Evolutionary conservation across 495 filamentous ascomycete genomes (phyloP), one percentile per base, ranked within the genome.

Genomic region (Aspergillus incahuasiensis): DNA sequence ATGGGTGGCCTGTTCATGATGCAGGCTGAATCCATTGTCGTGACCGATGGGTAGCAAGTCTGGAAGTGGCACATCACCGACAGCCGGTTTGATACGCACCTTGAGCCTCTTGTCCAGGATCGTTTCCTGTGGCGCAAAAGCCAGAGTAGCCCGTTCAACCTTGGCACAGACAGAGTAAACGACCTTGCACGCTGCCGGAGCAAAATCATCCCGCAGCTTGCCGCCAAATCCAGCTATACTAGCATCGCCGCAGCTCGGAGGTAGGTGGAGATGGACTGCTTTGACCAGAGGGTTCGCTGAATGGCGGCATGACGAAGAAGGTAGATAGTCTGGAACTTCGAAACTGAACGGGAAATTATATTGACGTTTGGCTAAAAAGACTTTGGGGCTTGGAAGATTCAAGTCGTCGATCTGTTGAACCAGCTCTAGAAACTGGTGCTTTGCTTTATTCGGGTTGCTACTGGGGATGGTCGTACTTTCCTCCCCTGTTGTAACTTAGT

Each of bases 261-360:
- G 89, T 0, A 90, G 76, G 22, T 81, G 79, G 16, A 89, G 64
- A 67, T 92, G 89, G 8, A 80, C 79, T 42, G 85, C 78, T 51
- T 77, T 79, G 20, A 90, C 72, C 25, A 79, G 72, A 5, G 56
- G 43, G 41, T 55, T 39, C 18, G 67, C 48, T 7, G 65, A 62
- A 57, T 82, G 79, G 55, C 66, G 74, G 65, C 81, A 84, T 15
- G 76, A 72, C 40, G 73, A 70, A 8, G 80, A 76, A 24, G 85
- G 79, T 24, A 90, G 76, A 12, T 83, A 81, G 42, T 75, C 72
- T 0, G 88, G 86, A 22, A 91, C 79, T n/a, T 84, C 80, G 61
- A 92, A 92, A 55, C 79, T 78, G 70, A 90, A 92, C 2, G 84
- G 83, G 50, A 91, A 78, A 9, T 67, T 79, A 66, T 86, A 84